Evolutionary conservation across 2,329 filamentous ascomycete species (phyloP).

Genomic region (Exophiala sideris): DNA sequence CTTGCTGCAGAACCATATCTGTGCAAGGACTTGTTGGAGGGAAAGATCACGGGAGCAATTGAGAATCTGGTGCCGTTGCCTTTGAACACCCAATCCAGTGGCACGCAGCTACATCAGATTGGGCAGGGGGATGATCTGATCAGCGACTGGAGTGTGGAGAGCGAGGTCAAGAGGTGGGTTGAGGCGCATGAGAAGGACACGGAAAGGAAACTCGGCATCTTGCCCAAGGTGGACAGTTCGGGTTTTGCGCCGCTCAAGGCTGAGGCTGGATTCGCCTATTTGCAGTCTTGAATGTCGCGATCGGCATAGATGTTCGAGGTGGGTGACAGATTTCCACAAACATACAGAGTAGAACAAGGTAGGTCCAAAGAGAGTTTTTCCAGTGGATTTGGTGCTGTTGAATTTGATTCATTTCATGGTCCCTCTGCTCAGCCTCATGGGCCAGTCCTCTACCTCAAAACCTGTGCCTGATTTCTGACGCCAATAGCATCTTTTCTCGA

Average conservation of each 20-base stretch:
- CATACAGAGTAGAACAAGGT: not conserved
- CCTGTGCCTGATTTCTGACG: not conserved
- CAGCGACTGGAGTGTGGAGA: conserved; percentile 27
- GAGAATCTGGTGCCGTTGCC: conserved; percentile 25
- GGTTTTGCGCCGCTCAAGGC: conserved; percentile 31
- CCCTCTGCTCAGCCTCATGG: not conserved
- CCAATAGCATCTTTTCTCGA: not conserved
- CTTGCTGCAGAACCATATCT: conserved; percentile 24
- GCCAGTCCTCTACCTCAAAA: no score
- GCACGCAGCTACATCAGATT: conserved; percentile 26
- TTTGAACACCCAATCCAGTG: conserved; percentile 21
- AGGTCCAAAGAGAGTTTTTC: not conserved
- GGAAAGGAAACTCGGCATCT: conserved; percentile 26
- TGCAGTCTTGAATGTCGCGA: conserved; percentile 5
- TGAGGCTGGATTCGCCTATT: conserved; percentile 23
- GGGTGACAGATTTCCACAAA: not conserved
- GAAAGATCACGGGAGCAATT: conserved; percentile 19
- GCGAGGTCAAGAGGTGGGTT: conserved; percentile 26
- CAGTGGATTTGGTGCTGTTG: not conserved
- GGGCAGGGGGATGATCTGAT: conserved; percentile 17
- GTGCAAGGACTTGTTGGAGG: conserved; percentile 21
- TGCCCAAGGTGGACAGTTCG: conserved; percentile 35
- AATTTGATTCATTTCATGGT: conserved; percentile 1
- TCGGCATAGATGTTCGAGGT: not conserved
- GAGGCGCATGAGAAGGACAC: conserved; percentile 25